Percentiles rank a stretch among this genome's conserved stretches.
phyloP scores from a whole-genome alignment of 805 yeast genomes.

The Candida endomychidarum region DNA sequence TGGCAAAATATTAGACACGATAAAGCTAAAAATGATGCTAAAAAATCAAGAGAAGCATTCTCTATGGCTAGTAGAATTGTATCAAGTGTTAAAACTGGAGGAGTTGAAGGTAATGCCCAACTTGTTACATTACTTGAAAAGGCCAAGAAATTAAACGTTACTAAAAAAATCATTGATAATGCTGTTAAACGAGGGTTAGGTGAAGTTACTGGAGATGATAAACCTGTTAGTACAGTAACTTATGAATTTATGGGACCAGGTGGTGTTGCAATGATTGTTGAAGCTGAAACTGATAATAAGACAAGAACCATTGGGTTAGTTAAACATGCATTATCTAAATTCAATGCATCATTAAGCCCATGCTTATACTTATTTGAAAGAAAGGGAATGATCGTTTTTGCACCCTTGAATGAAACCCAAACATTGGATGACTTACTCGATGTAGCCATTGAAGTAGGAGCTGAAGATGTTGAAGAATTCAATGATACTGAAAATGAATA shows the following conservation, averaged over 20 bases:
- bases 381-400: constrained; percentile 67
- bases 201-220: constrained; percentile 47
- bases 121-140: constrained; percentile 72
- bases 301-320: constrained; percentile 76
- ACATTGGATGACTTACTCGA: constrained; percentile 71
- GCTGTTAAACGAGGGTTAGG: constrained; percentile 88
- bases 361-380: constrained; percentile 74
- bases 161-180: constrained; percentile 81
- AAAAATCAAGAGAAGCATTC: constrained; percentile 65
- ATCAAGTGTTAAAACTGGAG: constrained; percentile 73
- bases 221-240: constrained; percentile 49
- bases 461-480: constrained; percentile 70
- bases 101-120: constrained; percentile 60
- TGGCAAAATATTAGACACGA: constrained; percentile 96
- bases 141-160: constrained; percentile 73
- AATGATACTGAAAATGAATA: constrained; percentile 43
- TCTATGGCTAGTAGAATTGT: constrained; percentile 72
- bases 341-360: constrained; percentile 71
- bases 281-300: constrained; percentile 86
- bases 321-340: constrained; percentile 70
- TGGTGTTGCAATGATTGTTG: constrained; percentile 82
- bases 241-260: constrained; percentile 95
- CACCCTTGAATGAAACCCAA: constrained; percentile 32
- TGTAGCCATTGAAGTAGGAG: constrained; percentile 71
- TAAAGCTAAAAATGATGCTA: constrained; percentile 89